phyloP scores from a whole-genome alignment of 2,329 filamentous ascomycete species.

The Curvularia lunata region DNA sequence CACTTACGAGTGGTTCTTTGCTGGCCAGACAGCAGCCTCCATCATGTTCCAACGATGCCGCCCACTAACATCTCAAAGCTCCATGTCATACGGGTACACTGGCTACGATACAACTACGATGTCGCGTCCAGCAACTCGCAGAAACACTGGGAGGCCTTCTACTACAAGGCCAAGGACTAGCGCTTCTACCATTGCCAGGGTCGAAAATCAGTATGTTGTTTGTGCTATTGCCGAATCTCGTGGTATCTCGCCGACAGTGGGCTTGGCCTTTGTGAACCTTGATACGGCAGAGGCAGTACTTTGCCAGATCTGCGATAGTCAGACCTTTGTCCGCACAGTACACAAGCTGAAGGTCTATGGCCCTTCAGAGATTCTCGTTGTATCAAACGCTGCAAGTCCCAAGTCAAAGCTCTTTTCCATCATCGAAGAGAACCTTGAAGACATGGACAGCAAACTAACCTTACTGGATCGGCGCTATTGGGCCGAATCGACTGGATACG shows the following conservation, averaged over 20 bases:
- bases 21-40: conserved; percentile 32
- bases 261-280: conserved; percentile 85
- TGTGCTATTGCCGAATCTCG: conserved; percentile 88
- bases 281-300: conserved; percentile 83
- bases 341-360: conserved; percentile 84
- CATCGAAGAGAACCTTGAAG: conserved; percentile 72
- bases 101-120: conserved; percentile 47
- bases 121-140: conserved; percentile 43
- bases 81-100: conserved; percentile 45
- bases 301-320: conserved; percentile 90
- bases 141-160: conserved; percentile 47
- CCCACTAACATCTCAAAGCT: conserved; percentile 41
- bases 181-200: conserved; percentile 63
- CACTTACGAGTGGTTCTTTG: conserved; percentile 20
- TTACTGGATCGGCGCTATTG: conserved; percentile 79
- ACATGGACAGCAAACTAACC: conserved; percentile 63
- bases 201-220: conserved; percentile 73
- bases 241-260: conserved; percentile 83
- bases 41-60: conserved; percentile 35
- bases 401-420: conserved; percentile 77
- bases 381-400: conserved; percentile 71
- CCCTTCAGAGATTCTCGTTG: conserved; percentile 80
- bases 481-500: conserved; percentile 78
- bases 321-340: conserved; percentile 86
- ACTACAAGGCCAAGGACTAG: conserved; percentile 61